Evolutionary conservation across 768 basidiomycete genomes (phyloP).

Genomic region (Calvatia gigantea): DNA sequence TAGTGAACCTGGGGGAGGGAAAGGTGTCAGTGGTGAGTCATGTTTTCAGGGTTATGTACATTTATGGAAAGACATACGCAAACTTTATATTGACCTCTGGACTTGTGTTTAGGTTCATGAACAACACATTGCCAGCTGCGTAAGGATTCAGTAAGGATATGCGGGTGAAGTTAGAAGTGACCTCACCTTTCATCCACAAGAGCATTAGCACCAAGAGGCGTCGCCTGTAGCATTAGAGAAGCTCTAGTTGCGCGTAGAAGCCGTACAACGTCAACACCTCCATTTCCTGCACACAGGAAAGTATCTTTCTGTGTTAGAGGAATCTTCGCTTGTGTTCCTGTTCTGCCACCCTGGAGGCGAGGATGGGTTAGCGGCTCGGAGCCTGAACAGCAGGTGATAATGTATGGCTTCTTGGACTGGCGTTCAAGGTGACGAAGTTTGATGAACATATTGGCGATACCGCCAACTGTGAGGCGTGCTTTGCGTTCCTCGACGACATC

Average conservation of each 20-base stretch:
- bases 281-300: slow-evolving; percentile 49
- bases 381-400: slow-evolving; percentile 34
- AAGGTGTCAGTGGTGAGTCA: background rate
- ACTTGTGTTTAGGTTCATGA: slow-evolving; percentile 44
- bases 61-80: slow-evolving; percentile 37
- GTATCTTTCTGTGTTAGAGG: slow-evolving; percentile 34
- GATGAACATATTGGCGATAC: slow-evolving; percentile 53
- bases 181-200: slow-evolving; percentile 69
- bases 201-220: slow-evolving; percentile 49
- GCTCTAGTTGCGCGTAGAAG: slow-evolving; percentile 55
- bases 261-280: slow-evolving; percentile 55
- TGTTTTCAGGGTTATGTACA: slow-evolving; percentile 1
- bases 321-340: slow-evolving; percentile 18
- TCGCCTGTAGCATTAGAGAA: slow-evolving; percentile 46
- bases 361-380: slow-evolving; percentile 36
- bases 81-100: slow-evolving; percentile 55
- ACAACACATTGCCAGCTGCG: slow-evolving; percentile 65
- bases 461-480: slow-evolving; percentile 28
- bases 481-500: too few species aligned
- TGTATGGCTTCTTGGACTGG: slow-evolving; percentile 23
- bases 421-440: slow-evolving; percentile 42
- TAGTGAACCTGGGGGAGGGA: slow-evolving; percentile 54
- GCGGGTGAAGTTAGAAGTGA: slow-evolving; percentile 14
- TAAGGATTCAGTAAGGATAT: slow-evolving; percentile 1
- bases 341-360: slow-evolving; percentile 23